Evolutionary conservation across 352 stramenopile genomes (phyloP).

Genomic region (Phytophthora ohioensis): DNA sequence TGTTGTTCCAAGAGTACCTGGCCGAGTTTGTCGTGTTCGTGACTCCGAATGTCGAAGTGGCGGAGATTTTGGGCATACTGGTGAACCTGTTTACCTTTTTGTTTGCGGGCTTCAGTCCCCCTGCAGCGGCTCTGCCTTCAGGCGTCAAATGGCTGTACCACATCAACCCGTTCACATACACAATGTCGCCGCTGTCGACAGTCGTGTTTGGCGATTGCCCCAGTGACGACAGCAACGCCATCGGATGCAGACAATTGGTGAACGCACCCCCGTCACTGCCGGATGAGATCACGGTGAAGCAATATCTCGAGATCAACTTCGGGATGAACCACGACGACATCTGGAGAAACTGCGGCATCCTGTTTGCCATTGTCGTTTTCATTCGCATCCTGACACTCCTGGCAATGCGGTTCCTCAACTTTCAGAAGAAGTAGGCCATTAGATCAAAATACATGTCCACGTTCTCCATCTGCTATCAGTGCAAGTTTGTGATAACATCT

Average conservation of each 20-base stretch:
- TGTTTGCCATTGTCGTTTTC: slow-evolving; percentile 3
- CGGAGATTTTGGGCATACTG: slow-evolving; percentile 41
- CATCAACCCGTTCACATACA: slow-evolving; percentile 48
- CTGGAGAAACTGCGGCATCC: slow-evolving; percentile 18
- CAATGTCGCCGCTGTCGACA: slow-evolving; percentile 38
- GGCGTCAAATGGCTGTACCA: slow-evolving; percentile 34
- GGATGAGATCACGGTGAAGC: slow-evolving; percentile 18
- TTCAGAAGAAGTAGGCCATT: slow-evolving; percentile 18
- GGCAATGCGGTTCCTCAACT: slow-evolving; percentile 27
- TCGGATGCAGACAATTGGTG: slow-evolving; percentile 19
- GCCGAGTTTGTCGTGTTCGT: slow-evolving; percentile 39
- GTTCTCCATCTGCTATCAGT: too few relatives aligned
- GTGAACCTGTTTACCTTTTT: slow-evolving; percentile 46
- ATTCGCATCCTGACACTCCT: slow-evolving; percentile 12
- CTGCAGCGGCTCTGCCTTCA: slow-evolving; percentile 34
- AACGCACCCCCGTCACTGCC: slow-evolving; percentile 11
- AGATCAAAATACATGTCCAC: too few relatives aligned
- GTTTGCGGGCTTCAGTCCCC: slow-evolving; percentile 48
- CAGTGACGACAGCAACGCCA: not conserved
- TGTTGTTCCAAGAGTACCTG: slow-evolving; percentile 40
- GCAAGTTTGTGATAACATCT: not conserved
- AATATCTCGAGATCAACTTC: slow-evolving; percentile 28
- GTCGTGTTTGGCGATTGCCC: slow-evolving; percentile 46
- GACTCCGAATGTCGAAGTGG: slow-evolving; percentile 37
- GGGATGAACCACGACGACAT: slow-evolving; percentile 22